These are phyloP conservation scores for Parachaetomium inaequale DNA, from an alignment of 495 filamentous ascomycete species.

Conservation along the genomic window DNA sequence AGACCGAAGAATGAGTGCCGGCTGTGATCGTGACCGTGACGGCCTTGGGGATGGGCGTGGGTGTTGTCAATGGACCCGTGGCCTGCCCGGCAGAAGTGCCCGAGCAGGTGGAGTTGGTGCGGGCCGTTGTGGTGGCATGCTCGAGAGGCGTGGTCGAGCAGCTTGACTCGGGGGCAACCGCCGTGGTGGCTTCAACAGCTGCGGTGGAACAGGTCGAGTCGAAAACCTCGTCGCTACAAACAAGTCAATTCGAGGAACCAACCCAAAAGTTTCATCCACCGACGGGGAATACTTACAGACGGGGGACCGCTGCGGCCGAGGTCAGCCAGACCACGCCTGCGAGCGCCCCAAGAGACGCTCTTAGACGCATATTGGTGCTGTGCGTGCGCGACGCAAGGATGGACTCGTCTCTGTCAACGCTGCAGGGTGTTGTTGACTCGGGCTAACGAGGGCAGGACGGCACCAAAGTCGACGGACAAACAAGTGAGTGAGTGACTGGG, in stretches of 20 bases:
- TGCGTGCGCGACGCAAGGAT: neutral
- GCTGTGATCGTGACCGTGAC: slow-evolving; percentile 26
- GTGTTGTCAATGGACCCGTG: slow-evolving; percentile 23
- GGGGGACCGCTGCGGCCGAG: slow-evolving; percentile 22
- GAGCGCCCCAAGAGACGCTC: slow-evolving; percentile 23
- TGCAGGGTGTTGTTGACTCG: neutral
- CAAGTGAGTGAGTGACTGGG: neutral
- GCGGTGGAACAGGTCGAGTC: slow-evolving; percentile 27
- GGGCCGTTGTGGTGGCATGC: neutral
- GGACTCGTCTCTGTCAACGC: neutral
- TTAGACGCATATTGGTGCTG: slow-evolving; percentile 29
- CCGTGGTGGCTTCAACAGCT: neutral
- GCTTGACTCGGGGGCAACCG: slow-evolving; percentile 7
- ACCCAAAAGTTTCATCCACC: neutral
- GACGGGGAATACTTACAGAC: slow-evolving; percentile 20
- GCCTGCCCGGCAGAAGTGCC: slow-evolving; percentile 21
- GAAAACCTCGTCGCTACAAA: slow-evolving; percentile 4
- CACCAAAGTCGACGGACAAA: neutral
- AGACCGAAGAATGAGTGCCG: neutral
- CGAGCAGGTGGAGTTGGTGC: slow-evolving; percentile 20
- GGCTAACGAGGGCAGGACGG: neutral
- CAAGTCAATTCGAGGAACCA: neutral
- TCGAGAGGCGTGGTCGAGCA: slow-evolving; percentile 19
- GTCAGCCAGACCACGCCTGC: slow-evolving; percentile 21
- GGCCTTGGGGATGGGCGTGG: slow-evolving; percentile 21